phyloP scores from a whole-genome alignment of 202 grass and related monocot genomes.

The Tripidium arundinaceum region DNA sequence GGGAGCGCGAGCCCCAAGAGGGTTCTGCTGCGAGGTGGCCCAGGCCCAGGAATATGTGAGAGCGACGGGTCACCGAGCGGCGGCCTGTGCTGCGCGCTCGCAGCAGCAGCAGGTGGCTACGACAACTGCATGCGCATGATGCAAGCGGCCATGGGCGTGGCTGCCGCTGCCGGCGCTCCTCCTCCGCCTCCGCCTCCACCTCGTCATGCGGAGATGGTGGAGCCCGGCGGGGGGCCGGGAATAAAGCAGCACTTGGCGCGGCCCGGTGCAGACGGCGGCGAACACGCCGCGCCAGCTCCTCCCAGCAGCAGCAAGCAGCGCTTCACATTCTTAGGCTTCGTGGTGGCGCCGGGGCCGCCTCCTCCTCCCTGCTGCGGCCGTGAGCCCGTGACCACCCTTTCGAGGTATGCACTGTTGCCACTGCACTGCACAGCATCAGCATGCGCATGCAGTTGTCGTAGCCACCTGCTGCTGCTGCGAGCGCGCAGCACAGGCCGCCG shows the following conservation, averaged over 20 bases:
- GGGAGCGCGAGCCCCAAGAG: slow-evolving; percentile 27
- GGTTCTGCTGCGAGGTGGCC: background rate
- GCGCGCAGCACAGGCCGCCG: background rate
- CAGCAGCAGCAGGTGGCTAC: slow-evolving; percentile 22
- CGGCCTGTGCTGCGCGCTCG: background rate
- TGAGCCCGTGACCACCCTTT: slow-evolving; percentile 4
- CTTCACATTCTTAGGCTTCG: slow-evolving; percentile 40
- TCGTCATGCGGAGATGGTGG: background rate
- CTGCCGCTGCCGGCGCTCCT: background rate
- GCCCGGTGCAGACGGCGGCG: background rate
- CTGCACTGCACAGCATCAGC: too few species aligned
- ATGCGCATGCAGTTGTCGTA: slow-evolving; percentile 31
- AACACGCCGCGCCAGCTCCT: background rate
- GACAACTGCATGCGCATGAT: too few species aligned
- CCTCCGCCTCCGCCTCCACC: background rate
- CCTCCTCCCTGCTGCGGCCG: background rate
- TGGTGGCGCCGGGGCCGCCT: slow-evolving; percentile 23
- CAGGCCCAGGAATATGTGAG: slow-evolving; percentile 28
- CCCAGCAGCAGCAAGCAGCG: background rate
- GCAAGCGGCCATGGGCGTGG: slow-evolving; percentile 5
- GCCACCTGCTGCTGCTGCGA: slow-evolving; percentile 18
- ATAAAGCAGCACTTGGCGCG: background rate
- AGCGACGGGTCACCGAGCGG: background rate
- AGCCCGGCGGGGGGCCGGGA: background rate
- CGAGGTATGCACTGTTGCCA: too few species aligned